Evolutionary conservation across 2,329 filamentous ascomycete species (phyloP).

Genomic region (Huntiella moniliformis): DNA sequence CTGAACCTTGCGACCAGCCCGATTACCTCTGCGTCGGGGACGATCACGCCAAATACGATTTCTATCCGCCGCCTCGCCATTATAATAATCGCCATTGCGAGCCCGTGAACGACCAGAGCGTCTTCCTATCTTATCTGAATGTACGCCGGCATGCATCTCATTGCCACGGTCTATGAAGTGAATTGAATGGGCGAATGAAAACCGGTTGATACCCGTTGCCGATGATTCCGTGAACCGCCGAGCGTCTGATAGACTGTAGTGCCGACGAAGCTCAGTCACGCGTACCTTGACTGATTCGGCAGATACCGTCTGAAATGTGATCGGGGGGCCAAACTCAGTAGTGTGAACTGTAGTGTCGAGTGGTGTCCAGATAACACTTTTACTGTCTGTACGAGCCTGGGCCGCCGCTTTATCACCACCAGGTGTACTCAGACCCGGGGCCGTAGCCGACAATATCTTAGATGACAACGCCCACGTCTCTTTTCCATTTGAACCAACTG

Average conservation of each 20-base stretch:
- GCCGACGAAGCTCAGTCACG: slow-evolving; percentile 34
- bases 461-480: not conserved
- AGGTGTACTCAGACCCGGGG: not conserved
- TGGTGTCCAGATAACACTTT: slow-evolving; percentile 9
- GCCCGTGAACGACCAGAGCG: slow-evolving; percentile 16
- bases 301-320: slow-evolving; percentile 38
- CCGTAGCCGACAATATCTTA: too few species aligned
- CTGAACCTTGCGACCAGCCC: slow-evolving; percentile 4
- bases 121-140: slow-evolving; percentile 28
- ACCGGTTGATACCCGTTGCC: slow-evolving; percentile 35
- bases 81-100: slow-evolving; percentile 1
- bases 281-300: slow-evolving; percentile 45
- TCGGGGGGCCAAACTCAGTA: slow-evolving; percentile 24
- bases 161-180: slow-evolving; percentile 52
- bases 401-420: not conserved
- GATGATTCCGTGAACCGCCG: slow-evolving; percentile 19
- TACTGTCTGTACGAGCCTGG: not conserved
- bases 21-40: not conserved
- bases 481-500: slow-evolving; percentile 31
- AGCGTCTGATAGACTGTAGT: slow-evolving; percentile 27
- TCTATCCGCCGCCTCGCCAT: not conserved
- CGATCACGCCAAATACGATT: not conserved
- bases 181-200: slow-evolving; percentile 51
- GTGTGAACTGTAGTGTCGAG: slow-evolving; percentile 7
- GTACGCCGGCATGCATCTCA: slow-evolving; percentile 48